Percentiles rank a stretch among this genome's conserved stretches.
Conservation (phyloP, 2,329 filamentous ascomycete genomes). For the Tolypocladium amazonense region DNA sequence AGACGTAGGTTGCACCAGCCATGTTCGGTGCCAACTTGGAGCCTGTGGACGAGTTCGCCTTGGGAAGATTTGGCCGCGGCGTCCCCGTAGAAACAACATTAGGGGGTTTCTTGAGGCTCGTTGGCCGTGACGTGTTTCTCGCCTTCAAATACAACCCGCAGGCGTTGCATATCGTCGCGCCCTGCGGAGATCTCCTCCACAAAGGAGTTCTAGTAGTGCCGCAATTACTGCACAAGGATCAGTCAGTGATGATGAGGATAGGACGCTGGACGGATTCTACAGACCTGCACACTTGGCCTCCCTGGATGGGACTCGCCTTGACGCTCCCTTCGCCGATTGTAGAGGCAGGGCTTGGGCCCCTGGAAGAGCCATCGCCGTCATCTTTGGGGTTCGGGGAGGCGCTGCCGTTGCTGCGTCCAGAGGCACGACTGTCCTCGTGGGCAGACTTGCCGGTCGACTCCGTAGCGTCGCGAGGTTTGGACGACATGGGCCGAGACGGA, state of each 20-base stretch:
- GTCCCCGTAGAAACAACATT: constrained; percentile 33
- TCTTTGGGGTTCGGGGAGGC: constrained; percentile 15
- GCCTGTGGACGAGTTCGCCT: constrained; percentile 24
- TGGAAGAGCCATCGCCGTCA: constrained; percentile 11
- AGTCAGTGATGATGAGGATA: background rate
- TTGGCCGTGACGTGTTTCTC: constrained; percentile 81
- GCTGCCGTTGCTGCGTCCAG: constrained; percentile 11
- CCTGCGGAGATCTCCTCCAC: constrained; percentile 87
- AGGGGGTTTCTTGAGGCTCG: constrained; percentile 73
- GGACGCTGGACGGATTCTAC: constrained; percentile 11
- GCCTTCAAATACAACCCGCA: constrained; percentile 93
- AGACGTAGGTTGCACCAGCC: constrained; percentile 58
- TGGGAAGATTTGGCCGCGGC: constrained; percentile 30
- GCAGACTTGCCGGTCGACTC: constrained; percentile 10
- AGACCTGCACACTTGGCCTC: constrained; percentile 64
- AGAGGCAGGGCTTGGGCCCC: constrained; percentile 17
- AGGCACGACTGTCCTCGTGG: constrained; percentile 11
- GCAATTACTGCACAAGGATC: constrained; percentile 62
- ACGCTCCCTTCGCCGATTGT: constrained; percentile 5
- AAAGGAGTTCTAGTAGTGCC: constrained; percentile 86
- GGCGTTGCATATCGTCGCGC: constrained; percentile 94
- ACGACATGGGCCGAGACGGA: constrained; percentile 25
- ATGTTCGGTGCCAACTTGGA: constrained; percentile 30
- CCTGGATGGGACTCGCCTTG: constrained; percentile 23
- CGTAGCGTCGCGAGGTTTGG: constrained; percentile 15